These are phyloP conservation scores for Tephrocybe sp. DNA, from an alignment of 768 basidiomycete genomes.

Conservation along the genomic window DNA sequence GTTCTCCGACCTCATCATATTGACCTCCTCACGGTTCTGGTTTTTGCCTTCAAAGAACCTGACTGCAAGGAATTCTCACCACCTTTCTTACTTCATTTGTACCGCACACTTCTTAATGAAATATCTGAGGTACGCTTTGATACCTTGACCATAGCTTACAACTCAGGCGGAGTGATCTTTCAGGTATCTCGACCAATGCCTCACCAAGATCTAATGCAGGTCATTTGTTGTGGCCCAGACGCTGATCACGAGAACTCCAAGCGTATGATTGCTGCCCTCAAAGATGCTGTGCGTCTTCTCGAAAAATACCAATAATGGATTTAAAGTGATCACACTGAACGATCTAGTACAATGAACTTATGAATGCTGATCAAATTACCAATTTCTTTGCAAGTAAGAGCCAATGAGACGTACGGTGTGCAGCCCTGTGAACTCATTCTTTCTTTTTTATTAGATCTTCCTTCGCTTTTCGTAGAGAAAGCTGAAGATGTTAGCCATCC, in stretches of 20 bases:
- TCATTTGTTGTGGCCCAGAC: slow-evolving; percentile 43
- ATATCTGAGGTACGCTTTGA: slow-evolving; percentile 53
- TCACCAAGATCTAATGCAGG: slow-evolving; percentile 45
- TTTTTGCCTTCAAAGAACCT: slow-evolving; percentile 61
- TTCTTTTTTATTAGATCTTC: slow-evolving; percentile 37
- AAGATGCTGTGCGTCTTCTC: slow-evolving; percentile 26
- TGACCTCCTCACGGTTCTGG: slow-evolving; percentile 59
- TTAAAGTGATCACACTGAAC: neutral
- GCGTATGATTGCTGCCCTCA: slow-evolving; percentile 45
- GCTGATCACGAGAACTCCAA: slow-evolving; percentile 38
- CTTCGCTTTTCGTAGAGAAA: slow-evolving; percentile 57
- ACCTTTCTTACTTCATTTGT: slow-evolving; percentile 57
- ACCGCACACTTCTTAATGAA: slow-evolving; percentile 67
- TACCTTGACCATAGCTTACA: neutral
- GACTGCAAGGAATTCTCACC: slow-evolving; percentile 51
- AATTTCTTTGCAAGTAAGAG: slow-evolving; percentile 59
- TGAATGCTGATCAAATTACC: slow-evolving; percentile 56
- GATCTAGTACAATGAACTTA: slow-evolving; percentile 45
- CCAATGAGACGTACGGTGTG: slow-evolving; percentile 13
- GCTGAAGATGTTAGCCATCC: slow-evolving; percentile 43
- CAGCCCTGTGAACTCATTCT: neutral
- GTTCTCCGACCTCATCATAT: slow-evolving; percentile 77
- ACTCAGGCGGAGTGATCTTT: neutral
- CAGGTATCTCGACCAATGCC: slow-evolving; percentile 67
- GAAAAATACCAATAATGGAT: neutral